A percentile compares a stretch with the other conserved stretches of the same genome.
phyloP scores from a whole-genome alignment of 441 rosid genomes.

The Raphanus hybrid region DNA sequence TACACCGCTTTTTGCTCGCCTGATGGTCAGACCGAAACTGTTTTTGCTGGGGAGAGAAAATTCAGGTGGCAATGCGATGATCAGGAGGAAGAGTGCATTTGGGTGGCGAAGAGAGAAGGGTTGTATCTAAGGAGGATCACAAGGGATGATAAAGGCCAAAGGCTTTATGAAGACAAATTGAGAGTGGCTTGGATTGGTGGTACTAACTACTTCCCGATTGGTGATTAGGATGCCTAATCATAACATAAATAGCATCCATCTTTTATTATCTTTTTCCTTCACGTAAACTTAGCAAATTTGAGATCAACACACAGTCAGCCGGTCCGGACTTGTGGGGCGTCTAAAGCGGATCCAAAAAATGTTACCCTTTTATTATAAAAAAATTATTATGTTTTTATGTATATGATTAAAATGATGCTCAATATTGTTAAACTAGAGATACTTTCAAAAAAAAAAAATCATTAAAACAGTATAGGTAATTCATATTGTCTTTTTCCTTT shows the following conservation, averaged over 20 bases:
- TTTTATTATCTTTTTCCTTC: constrained; percentile 5
- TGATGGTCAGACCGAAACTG: constrained; percentile 34
- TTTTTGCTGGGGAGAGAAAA: constrained; percentile 36
- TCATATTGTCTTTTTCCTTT: no score
- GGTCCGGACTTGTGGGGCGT: no score
- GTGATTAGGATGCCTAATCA: background rate
- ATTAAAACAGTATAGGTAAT: no score
- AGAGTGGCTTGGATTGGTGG: constrained; percentile 36
- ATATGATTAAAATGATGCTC: no score
- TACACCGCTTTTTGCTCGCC: constrained; percentile 39
- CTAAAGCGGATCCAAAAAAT: no score
- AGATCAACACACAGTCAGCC: constrained; percentile 13
- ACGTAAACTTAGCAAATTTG: constrained; percentile 6
- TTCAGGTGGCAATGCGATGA: constrained; percentile 42
- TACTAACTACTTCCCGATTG: constrained; percentile 33
- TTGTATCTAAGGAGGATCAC: constrained; percentile 33
- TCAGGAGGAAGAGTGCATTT: constrained; percentile 35
- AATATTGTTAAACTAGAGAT: no score
- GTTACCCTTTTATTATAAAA: no score
- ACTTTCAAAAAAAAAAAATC: no score
- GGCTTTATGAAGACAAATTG: constrained; percentile 19
- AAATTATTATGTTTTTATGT: no score
- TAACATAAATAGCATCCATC: background rate
- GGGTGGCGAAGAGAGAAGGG: constrained; percentile 41
- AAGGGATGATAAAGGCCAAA: constrained; percentile 24